Base-by-base conservation (phyloP, 306 rosid genomes). In the Spatholobus suberectus region DNA sequence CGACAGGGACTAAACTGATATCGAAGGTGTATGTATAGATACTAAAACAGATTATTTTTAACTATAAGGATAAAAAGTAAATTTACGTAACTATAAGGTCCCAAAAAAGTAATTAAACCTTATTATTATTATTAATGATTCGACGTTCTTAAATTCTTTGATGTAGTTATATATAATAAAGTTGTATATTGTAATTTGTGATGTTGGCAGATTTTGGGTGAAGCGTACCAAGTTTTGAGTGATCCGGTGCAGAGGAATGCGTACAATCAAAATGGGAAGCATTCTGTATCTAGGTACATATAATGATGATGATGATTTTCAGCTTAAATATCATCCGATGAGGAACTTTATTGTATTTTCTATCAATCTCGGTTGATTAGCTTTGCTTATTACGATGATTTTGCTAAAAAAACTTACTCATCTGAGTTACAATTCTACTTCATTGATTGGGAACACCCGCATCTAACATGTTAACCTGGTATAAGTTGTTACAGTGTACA, bases 141-240 rank as follows among this genome's bases (percentile, higher is more conserved):
- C 29, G 8, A 34, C 1, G 3, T 38, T 66, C 27, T 66, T 38
- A 20, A n/a, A 8, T 66, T 6, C 15, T 66, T 21, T 10, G 7
- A 5, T 38, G 1, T 18, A 35, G n/a, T 4, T 63, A 8, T 38
- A 18, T 18, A 12, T 68, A 12, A 21, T 77, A 2, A 21, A 17
- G 3, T n/a, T 24, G 17, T 35, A 9, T 77, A 5, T n/a, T 20
- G 52, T 23, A 9, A 27, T 14, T 52, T 69, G 49, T 59, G 69
- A 18, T 63, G 32, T 77, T 76, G 44, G 32, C 81, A 96, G 98
- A 89, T 82, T 58, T 83, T 96, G 61, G 94, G 99, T 4, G 98
- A 94, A 88, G 99, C 99, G 0, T 96, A 96, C 83, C 97, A 92
- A 76, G 94, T 96, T 67, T 89, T 94, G 86, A 91, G 98, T 73